Conservation (phyloP, 371 early-diverging fungal species). For the Apophysomyces ossiformis region DNA sequence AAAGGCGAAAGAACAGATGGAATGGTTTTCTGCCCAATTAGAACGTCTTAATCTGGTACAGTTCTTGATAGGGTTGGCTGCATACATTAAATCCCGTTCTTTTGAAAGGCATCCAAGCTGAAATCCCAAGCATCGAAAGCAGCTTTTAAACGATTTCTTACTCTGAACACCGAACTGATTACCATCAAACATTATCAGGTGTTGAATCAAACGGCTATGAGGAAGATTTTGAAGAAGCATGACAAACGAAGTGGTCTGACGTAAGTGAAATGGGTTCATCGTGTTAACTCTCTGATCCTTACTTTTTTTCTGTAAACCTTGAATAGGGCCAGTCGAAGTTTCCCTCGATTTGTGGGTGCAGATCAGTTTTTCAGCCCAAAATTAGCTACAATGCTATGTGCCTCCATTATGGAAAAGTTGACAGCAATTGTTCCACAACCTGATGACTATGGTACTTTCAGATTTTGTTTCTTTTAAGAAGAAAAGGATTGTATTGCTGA, state of each 20-base stretch:
- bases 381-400: slow-evolving; percentile 43
- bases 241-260: slow-evolving; percentile 79
- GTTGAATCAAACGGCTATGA: slow-evolving; percentile 78
- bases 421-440: slow-evolving; percentile 73
- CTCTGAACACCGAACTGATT: slow-evolving; percentile 71
- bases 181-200: slow-evolving; percentile 72
- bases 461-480: slow-evolving; percentile 40
- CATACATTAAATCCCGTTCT: slow-evolving; percentile 1
- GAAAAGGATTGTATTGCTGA: neutral
- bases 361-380: slow-evolving; percentile 36
- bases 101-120: slow-evolving; percentile 24
- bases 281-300: neutral
- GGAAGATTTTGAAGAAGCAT: slow-evolving; percentile 85
- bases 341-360: slow-evolving; percentile 33
- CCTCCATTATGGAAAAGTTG: slow-evolving; percentile 43
- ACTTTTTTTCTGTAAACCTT: slow-evolving; percentile 12
- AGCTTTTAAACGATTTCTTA: slow-evolving; percentile 62
- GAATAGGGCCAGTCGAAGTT: slow-evolving; percentile 37
- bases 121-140: slow-evolving; percentile 48
- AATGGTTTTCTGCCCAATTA: slow-evolving; percentile 63
- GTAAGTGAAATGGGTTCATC: slow-evolving; percentile 27
- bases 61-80: neutral
- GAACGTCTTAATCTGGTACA: slow-evolving; percentile 39
- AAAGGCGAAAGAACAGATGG: slow-evolving; percentile 59
- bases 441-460: slow-evolving; percentile 62